A percentile compares a stretch with the other conserved stretches of the same genome.
phyloP scores from a whole-genome alignment of 2,329 filamentous ascomycete genomes.

The Aspergillus fumigatiaffinis region DNA sequence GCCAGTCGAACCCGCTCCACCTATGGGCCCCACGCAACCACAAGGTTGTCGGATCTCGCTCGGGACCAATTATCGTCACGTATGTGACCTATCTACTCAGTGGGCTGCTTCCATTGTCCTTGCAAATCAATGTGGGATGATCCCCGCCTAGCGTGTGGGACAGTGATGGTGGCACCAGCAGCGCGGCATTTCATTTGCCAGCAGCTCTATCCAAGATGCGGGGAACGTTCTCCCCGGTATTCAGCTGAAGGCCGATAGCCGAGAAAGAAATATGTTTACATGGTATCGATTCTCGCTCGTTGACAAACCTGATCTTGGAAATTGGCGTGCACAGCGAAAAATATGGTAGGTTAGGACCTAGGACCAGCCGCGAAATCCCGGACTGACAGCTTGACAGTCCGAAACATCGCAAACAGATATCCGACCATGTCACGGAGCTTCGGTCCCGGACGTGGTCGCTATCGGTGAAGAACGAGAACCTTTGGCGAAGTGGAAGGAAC shows the following conservation, averaged over 20 bases:
- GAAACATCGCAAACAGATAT: neutral
- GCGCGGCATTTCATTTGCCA: too few species aligned
- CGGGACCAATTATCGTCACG: neutral
- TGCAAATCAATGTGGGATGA: neutral
- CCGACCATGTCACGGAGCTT: constrained; percentile 11
- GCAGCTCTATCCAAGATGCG: neutral
- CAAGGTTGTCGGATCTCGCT: neutral
- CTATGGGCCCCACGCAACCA: neutral
- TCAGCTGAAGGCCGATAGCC: neutral
- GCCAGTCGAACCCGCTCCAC: neutral
- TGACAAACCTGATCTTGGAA: neutral
- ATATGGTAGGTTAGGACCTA: neutral
- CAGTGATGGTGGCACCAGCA: neutral
- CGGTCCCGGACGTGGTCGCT: constrained; percentile 15
- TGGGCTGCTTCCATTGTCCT: neutral
- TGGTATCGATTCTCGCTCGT: neutral
- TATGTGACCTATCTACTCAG: too few species aligned
- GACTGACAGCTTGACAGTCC: neutral
- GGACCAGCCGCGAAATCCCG: neutral
- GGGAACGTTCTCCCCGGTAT: neutral
- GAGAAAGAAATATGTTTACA: neutral
- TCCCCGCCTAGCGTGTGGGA: neutral
- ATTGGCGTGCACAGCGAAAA: neutral
- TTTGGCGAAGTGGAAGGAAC: constrained; percentile 16
- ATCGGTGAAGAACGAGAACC: constrained; percentile 14